These are phyloP conservation scores for Pleomassaria siparia DNA, from an alignment of 2,329 filamentous ascomycete species.

Conservation along the genomic window DNA sequence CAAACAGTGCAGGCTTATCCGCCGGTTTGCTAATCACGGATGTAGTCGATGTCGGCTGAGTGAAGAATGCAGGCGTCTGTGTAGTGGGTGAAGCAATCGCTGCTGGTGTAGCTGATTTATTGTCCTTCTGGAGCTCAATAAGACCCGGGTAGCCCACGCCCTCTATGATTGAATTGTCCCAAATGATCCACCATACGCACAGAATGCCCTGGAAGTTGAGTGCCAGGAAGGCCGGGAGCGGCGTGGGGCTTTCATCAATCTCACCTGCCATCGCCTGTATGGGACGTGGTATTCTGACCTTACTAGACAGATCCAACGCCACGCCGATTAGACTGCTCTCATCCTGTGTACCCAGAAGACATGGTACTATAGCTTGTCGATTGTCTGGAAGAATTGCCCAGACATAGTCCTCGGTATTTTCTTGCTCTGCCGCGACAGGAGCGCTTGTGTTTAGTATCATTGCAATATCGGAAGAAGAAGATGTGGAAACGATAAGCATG, in stretches of 20 bases:
- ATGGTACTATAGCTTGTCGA: conserved; percentile 66
- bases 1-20: conserved; percentile 1
- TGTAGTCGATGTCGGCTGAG: background rate
- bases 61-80: background rate
- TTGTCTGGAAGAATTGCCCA: conserved; percentile 74
- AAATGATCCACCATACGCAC: conserved; percentile 87
- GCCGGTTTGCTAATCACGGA: background rate
- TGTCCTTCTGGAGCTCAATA: conserved; percentile 44
- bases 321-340: conserved; percentile 81
- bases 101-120: conserved; percentile 16
- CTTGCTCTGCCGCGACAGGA: conserved; percentile 63
- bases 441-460: conserved; percentile 73
- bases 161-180: conserved; percentile 78
- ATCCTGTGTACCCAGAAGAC: conserved; percentile 43
- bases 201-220: conserved; percentile 88
- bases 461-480: conserved; percentile 76
- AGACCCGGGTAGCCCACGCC: conserved; percentile 74
- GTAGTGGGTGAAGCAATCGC: conserved; percentile 30
- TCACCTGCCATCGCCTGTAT: conserved; percentile 76
- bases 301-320: conserved; percentile 80
- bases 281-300: conserved; percentile 75
- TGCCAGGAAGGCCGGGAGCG: conserved; percentile 80
- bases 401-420: conserved; percentile 70
- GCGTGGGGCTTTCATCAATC: conserved; percentile 74
- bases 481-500: conserved; percentile 78